Evolutionary conservation across 2,329 filamentous ascomycete genomes (phyloP).

Genomic region (Sporothrix pallida): DNA sequence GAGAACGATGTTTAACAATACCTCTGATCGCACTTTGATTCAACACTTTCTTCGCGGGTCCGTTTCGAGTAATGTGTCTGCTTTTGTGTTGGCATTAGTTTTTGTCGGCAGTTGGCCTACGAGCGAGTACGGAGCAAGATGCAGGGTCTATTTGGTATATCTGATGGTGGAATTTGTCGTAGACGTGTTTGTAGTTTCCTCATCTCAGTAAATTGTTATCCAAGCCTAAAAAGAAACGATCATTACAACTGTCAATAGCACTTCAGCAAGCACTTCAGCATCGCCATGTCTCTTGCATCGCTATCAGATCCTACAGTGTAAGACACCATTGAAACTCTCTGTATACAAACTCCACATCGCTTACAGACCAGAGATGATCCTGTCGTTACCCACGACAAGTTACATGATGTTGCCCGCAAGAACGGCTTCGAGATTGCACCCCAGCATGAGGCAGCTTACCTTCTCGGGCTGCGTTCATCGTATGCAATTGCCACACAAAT

Average conservation of each 20-base stretch:
- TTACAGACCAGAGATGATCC: conserved; percentile 4
- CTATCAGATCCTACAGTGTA: not conserved
- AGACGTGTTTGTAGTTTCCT: not conserved
- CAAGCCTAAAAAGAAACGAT: too few relatives aligned
- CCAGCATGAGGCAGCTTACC: conserved; percentile 43
- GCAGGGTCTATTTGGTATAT: not conserved
- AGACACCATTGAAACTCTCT: not conserved
- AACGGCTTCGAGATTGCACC: conserved; percentile 36
- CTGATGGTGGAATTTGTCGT: not conserved
- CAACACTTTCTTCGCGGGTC: not conserved
- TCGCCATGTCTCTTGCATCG: conserved; percentile 11
- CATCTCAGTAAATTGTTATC: too few relatives aligned
- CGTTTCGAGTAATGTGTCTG: not conserved
- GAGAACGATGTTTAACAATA: not conserved
- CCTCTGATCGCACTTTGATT: not conserved
- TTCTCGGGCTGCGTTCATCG: conserved; percentile 37
- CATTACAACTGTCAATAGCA: not conserved
- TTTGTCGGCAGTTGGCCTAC: not conserved
- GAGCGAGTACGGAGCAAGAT: not conserved
- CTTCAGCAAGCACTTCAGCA: not conserved
- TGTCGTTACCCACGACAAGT: not conserved
- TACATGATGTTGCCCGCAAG: not conserved
- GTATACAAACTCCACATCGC: not conserved
- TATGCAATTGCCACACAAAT: conserved; percentile 42
- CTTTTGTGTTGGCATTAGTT: not conserved